Evolutionary conservation across 2,329 filamentous ascomycete species (phyloP).

Genomic region (Botrytis fabae): DNA sequence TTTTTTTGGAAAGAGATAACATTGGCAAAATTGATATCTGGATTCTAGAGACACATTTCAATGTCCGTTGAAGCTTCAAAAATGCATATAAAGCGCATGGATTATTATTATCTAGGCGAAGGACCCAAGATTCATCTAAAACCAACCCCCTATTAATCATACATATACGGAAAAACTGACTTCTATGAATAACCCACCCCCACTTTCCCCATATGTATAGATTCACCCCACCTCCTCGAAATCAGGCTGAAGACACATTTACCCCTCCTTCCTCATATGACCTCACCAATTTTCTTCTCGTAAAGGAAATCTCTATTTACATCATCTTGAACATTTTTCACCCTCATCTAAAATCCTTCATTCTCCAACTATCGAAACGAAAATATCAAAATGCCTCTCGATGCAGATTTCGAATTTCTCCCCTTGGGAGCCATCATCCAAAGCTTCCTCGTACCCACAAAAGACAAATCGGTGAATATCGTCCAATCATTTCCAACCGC

Average conservation of each 20-base stretch:
- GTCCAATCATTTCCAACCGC: constrained; percentile 81
- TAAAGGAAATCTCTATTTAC: not conserved
- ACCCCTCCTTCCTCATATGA: constrained; percentile 18
- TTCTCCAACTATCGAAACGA: not conserved
- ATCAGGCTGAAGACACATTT: constrained; percentile 17
- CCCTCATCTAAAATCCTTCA: not conserved
- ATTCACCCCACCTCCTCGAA: constrained; percentile 11
- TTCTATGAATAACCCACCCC: not conserved
- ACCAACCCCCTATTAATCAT: not conserved
- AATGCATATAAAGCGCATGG: rapidly evolving
- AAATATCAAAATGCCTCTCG: constrained; percentile 16
- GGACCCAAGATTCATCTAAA: not conserved
- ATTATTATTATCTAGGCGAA: not conserved
- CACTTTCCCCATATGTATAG: constrained; percentile 14
- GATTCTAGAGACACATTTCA: not conserved
- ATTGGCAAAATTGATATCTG: not conserved
- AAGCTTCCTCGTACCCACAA: constrained; percentile 69
- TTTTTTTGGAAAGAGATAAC: not conserved
- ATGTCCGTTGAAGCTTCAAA: not conserved
- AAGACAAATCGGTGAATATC: constrained; percentile 59
- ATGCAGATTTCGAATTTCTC: constrained; percentile 58
- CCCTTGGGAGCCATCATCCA: constrained; percentile 79
- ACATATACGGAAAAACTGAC: not conserved
- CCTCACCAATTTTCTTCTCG: not conserved
- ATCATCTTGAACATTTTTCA: not conserved